Evolutionary conservation across 1,284 basidiomycete genomes (phyloP), one percentile per base, ranked within the genome.

Genomic region (Abortiporus biennis): DNA sequence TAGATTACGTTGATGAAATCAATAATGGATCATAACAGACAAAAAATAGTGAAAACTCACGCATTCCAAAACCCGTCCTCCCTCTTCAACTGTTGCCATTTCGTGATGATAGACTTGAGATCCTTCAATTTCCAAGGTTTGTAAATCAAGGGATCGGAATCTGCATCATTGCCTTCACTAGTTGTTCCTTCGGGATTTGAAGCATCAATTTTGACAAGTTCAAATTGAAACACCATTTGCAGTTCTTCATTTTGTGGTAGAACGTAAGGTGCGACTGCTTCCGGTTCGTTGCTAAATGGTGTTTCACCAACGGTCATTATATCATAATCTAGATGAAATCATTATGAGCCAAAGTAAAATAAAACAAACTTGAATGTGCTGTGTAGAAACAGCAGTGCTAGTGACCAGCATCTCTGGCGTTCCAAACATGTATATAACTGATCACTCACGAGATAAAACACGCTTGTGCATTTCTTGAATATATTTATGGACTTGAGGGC

Each of bases 211-310:
- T 78, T 76, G 64, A 76, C 76, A 42, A 78, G 51, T 42, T 82
- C 76, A 50, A 83, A 83, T n/a, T 76, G 67, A 58, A 85, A 84
- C 31, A 79, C 69, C 72, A 78, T 78, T 53, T 85, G 70, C 19
- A 88, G 71, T 57, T 86, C 80, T 48, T 79, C 72, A 52, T 77
- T 75, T 15, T 52, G 54, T 0, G 81, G 80, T 4, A 78, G 67
- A 15, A 80, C 80, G 54, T 85, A 86, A 27, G 64, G 62, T 0
- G 74, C 70, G 2, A 83, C 64, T 38, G 65, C 65, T 11, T 63
- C 55, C 12, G 74, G 62, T 42, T 72, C 65, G 33, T 47, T 46
- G 1, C 46, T 49, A 39, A 45, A 36, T 8, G 50, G 48, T 2
- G 48, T 47, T 35, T 52, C 50, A 21, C 50, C 50, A 40, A 52